A percentile compares a stretch with the other conserved stretches of the same genome.
phyloP scores from a whole-genome alignment of 441 rosid species.

The Aquilaria agallochum region DNA sequence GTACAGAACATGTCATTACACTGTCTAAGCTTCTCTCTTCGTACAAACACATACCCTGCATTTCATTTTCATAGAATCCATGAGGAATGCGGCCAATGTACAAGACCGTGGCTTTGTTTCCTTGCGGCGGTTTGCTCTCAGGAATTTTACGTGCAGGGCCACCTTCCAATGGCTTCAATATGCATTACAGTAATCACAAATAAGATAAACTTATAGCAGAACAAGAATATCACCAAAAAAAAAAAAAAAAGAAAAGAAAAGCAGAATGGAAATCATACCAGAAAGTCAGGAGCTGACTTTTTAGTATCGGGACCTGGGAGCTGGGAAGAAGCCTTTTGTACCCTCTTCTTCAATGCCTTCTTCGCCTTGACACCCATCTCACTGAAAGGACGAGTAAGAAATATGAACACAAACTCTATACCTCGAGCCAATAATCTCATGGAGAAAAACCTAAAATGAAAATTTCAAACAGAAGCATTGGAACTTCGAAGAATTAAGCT shows the following conservation, averaged over 20 bases:
- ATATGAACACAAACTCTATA: too few relatives aligned
- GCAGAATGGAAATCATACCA: conserved; percentile 36
- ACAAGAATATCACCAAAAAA: background rate
- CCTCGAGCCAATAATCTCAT: too few relatives aligned
- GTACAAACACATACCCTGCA: conserved; percentile 43
- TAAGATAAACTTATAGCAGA: too few relatives aligned
- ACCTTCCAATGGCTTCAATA: conserved; percentile 74
- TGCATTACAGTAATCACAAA: background rate
- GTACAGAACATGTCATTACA: too few relatives aligned
- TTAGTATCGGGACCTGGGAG: conserved; percentile 24
- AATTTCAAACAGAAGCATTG: too few relatives aligned
- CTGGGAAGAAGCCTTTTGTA: conserved; percentile 43
- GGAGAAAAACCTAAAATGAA: too few relatives aligned
- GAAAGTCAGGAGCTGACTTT: conserved; percentile 53
- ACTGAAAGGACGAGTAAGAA: background rate
- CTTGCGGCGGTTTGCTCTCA: conserved; percentile 22
- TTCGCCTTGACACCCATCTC: conserved; percentile 73
- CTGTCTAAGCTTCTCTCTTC: too few relatives aligned
- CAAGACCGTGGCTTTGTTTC: conserved; percentile 48
- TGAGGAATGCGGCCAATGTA: conserved; percentile 90
- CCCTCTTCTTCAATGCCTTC: conserved; percentile 58
- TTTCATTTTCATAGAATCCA: conserved; percentile 89
- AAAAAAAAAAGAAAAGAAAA: background rate
- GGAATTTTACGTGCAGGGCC: conserved; percentile 58
- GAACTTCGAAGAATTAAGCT: too few relatives aligned